A percentile compares a stretch with the other conserved stretches of the same genome.
Evolutionary conservation across 1,284 basidiomycete genomes (phyloP).

Genomic region (Pseudozyma sp.): DNA sequence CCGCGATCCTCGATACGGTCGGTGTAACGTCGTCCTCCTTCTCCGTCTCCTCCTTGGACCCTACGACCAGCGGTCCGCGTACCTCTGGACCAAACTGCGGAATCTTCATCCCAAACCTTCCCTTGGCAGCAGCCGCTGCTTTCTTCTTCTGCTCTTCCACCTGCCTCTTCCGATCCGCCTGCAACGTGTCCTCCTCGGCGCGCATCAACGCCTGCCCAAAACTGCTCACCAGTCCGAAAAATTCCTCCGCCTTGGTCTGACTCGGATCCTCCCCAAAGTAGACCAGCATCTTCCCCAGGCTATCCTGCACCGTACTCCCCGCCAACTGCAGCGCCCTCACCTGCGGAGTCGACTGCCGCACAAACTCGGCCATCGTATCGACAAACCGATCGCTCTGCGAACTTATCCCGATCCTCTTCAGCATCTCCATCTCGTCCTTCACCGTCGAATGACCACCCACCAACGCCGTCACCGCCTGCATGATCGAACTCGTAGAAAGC

Average conservation of each 20-base stretch:
- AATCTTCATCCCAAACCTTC: slow-evolving; percentile 21
- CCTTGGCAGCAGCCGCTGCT: slow-evolving; percentile 7
- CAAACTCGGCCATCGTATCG: slow-evolving; percentile 34
- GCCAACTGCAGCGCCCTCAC: slow-evolving; percentile 50
- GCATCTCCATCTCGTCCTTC: slow-evolving; percentile 34
- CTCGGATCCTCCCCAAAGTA: slow-evolving; percentile 58
- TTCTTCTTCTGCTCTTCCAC: slow-evolving; percentile 52
- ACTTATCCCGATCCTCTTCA: slow-evolving; percentile 44
- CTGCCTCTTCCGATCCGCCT: slow-evolving; percentile 53
- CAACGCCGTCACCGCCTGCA: slow-evolving; percentile 37
- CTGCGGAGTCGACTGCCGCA: slow-evolving; percentile 28
- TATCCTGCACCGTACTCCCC: slow-evolving; percentile 30
- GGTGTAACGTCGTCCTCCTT: slow-evolving; percentile 45
- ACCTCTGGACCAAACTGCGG: slow-evolving; percentile 51
- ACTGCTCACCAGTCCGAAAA: slow-evolving; percentile 53
- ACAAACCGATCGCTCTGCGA: slow-evolving; percentile 52
- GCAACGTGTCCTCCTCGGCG: slow-evolving; percentile 61
- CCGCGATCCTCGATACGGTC: slow-evolving; percentile 43
- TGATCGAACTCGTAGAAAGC: slow-evolving; percentile 49
- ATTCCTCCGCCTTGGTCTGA: slow-evolving; percentile 59
- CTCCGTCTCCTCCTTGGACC: not conserved
- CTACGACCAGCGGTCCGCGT: slow-evolving; percentile 36
- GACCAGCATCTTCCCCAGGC: slow-evolving; percentile 32
- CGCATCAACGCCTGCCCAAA: slow-evolving; percentile 64
- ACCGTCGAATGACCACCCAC: slow-evolving; percentile 43